Conservation (phyloP, 2,329 filamentous ascomycete species). For the Penicillium oxalicum region DNA sequence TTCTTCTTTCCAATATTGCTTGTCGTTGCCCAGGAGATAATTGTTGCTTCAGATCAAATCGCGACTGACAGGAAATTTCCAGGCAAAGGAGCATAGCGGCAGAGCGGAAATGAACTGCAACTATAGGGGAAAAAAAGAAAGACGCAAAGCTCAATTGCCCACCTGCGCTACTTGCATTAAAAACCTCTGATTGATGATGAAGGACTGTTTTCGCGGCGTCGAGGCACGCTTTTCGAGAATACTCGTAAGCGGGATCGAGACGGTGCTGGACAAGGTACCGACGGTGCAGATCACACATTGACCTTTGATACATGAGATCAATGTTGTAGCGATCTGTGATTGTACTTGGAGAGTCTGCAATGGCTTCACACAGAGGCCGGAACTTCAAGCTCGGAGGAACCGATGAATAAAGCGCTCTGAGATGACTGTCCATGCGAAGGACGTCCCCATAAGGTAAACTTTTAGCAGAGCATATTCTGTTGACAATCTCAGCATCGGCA, state of each 20-base stretch:
- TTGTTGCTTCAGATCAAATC: slow-evolving; percentile 12
- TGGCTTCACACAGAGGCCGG: slow-evolving; percentile 11
- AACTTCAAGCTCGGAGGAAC: slow-evolving; percentile 9
- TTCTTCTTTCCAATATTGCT: slow-evolving; percentile 8
- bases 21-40: slow-evolving; percentile 7
- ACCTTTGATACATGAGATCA: slow-evolving; percentile 46
- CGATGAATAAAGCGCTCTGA: slow-evolving; percentile 15
- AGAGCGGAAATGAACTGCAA: slow-evolving; percentile 10
- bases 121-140: slow-evolving; percentile 13
- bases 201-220: slow-evolving; percentile 43
- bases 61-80: slow-evolving; percentile 12
- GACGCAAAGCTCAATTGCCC: slow-evolving; percentile 29
- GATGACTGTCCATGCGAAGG: slow-evolving; percentile 21
- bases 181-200: slow-evolving; percentile 44
- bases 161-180: slow-evolving; percentile 46
- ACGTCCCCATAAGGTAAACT: slow-evolving; percentile 12
- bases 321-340: slow-evolving; percentile 48
- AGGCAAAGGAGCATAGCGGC: slow-evolving; percentile 17
- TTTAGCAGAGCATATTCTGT: slow-evolving; percentile 7
- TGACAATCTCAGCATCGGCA: slow-evolving; percentile 25
- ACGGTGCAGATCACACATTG: slow-evolving; percentile 46
- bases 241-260: slow-evolving; percentile 28
- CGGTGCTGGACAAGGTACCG: slow-evolving; percentile 39
- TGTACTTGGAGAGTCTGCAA: slow-evolving; percentile 23
- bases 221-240: slow-evolving; percentile 41